Evolutionary conservation across 345 rosid genomes (phyloP), one percentile per base, ranked within the genome.

Genomic region (Carallia brachiata): DNA sequence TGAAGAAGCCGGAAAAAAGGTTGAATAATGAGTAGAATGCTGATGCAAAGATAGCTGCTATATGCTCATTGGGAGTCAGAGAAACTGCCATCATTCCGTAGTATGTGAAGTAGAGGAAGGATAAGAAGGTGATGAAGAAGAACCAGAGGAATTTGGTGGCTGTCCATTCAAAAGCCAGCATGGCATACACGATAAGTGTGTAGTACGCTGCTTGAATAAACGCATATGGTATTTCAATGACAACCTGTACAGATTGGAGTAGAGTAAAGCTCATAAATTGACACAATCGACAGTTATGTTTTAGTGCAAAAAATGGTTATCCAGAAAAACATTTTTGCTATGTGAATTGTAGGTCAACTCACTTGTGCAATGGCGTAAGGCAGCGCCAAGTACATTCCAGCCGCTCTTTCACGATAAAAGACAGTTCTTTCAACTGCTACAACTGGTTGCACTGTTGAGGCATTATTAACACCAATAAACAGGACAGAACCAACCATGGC

Each of bases 21-120:
- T 86, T 94, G 84, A 94, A 94, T 59, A 90, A 79, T 4, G 86
- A 66, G 2, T 86, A 94, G 80, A 90, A 91, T 16, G 97, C 86
- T 54, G 92, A 84, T 0, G 90, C 93, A 0, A 91, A 85, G 62
- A 91, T 85, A 1, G 97, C 74, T 18, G 98, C 92, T 18, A 90
- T 82, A 81, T 94, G 96, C 63, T 83, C 89, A 79, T 88, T 92
- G 27, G 97, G 99, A 1, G 89, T 90, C 57, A 92, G 48, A 17
- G 99, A 76, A 63, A 89, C 96, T 0, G 95, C 74, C 99, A 94
- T 92, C 99, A 92, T 88, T 61, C 96, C 97, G 2, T 95, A 95
- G 84, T 87, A 95, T 48, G 97, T 89, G 89, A 83, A 94, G 97
- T 90, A 83, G 60, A 94, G 92, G 84, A 88, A 94, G 56, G 96